Base-by-base conservation (phyloP, 768 basidiomycete genomes). In the Boletus reticuloceps region DNA sequence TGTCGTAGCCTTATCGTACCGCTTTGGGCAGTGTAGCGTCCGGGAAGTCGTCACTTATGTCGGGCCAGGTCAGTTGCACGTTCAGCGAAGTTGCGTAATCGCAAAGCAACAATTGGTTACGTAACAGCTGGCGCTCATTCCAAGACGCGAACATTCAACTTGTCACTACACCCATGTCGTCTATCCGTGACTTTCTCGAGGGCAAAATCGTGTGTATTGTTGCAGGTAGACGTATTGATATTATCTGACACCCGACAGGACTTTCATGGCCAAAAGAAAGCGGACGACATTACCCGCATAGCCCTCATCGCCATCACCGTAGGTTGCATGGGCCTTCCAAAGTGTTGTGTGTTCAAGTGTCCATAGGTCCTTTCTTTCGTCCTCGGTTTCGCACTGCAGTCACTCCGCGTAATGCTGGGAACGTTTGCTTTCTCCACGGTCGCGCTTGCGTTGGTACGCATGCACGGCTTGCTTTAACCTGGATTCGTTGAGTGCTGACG, bases 251-350 rank as follows among this genome's bases (percentile, higher is more conserved):
- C 9, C 32, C 17, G 1, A 14, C 50, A 71, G 69, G 69, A 71
- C 47, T 71, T 72, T 57, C 54, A 69, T 59, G 69, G 69, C 16
- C 69, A 71, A 44, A 67, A 59, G 58, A 61, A 50, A 39, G 56
- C 41, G 5, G 69, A 72, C 49, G 47, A 59, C 41, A 58, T 71
- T 19, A 38, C 50, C 49, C 69, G 62, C 17, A 44, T 69, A 38
- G 57, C 37, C 12, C 51, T 72, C 58, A 49, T 68, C 22, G n/a
- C 29, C 37, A 52, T 56, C 50, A 66, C 67, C 1, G 69, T 72
- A 38, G 31, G 69, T 58, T n/a, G 22, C 13, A 25, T 42, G 40
- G 19, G 19, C 40, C 14, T 11, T 38, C 20, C 51, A 29, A 43
- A 22, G 14, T 42, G 3, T 14, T 34, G 6, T 19, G 31, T 36